Evolutionary conservation across 2,329 filamentous ascomycete species (phyloP).

Genomic region (Plenodomus lindquistii): DNA sequence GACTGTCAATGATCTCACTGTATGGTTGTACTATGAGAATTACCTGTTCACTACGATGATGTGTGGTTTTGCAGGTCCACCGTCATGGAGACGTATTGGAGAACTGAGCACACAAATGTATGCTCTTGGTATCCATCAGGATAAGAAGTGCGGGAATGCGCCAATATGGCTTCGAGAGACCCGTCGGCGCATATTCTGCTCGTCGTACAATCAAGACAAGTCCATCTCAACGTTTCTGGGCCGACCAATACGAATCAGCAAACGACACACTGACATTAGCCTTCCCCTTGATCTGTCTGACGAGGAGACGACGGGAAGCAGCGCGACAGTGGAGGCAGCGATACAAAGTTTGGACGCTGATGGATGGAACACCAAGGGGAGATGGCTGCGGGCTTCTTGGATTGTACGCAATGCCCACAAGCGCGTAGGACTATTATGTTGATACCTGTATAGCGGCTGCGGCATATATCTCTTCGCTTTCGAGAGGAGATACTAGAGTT

Average conservation of each 20-base stretch:
- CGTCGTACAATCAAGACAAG: conserved; percentile 38
- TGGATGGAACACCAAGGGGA: conserved; percentile 47
- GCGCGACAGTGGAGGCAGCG: conserved; percentile 14
- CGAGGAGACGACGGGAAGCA: conserved; percentile 28
- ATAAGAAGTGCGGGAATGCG: conserved; percentile 26
- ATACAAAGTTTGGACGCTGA: conserved; percentile 26
- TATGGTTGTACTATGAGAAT: conserved; percentile 44
- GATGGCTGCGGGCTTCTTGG: conserved; percentile 33
- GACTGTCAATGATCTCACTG: conserved; percentile 44
- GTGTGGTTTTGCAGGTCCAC: conserved; percentile 42
- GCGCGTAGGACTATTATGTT: background rate
- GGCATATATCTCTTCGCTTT: conserved; percentile 27
- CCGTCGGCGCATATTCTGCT: conserved; percentile 33
- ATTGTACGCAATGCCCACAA: conserved; percentile 12
- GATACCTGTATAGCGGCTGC: conserved; percentile 18
- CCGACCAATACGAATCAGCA: conserved; percentile 35
- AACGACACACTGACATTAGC: conserved; percentile 34
- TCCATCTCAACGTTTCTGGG: conserved; percentile 41
- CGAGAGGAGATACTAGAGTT: conserved; percentile 42
- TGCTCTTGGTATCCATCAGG: conserved; percentile 37
- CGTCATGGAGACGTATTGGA: conserved; percentile 37
- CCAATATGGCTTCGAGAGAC: conserved; percentile 36
- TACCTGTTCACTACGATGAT: conserved; percentile 42
- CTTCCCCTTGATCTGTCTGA: conserved; percentile 38
- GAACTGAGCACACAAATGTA: conserved; percentile 38